These are phyloP conservation scores for Phaffomyces opuntiae DNA, from an alignment of 805 yeast genomes.

Conservation along the genomic window DNA sequence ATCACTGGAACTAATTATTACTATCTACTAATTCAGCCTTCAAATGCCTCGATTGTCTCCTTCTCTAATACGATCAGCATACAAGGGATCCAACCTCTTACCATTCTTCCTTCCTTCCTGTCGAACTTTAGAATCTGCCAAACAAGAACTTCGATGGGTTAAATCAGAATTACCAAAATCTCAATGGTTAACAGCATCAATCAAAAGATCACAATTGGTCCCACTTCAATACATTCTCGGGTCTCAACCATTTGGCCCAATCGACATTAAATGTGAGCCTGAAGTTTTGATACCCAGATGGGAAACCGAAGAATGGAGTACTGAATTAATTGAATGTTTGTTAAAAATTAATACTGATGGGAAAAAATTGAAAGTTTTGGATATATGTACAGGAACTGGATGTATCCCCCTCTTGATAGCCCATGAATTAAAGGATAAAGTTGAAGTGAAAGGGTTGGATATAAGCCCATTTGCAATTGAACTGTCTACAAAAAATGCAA, in stretches of 20 bases:
- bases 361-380: conserved; percentile 34
- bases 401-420: conserved; percentile 63
- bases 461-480: conserved; percentile 1
- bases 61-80: conserved; percentile 6
- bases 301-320: conserved; percentile 93
- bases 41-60: conserved; percentile 19
- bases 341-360: background rate
- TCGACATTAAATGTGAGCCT: conserved; percentile 50
- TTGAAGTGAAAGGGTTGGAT: conserved; percentile 43
- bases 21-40: too few relatives aligned
- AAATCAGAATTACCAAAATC: conserved; percentile 42
- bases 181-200: conserved; percentile 47
- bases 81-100: conserved; percentile 5
- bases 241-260: conserved; percentile 75
- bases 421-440: conserved; percentile 44
- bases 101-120: conserved; percentile 15
- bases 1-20: too few relatives aligned
- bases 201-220: conserved; percentile 40
- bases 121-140: conserved; percentile 32
- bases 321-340: conserved; percentile 28
- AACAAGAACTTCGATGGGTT: conserved; percentile 61
- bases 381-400: conserved; percentile 85
- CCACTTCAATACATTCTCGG: conserved; percentile 87
- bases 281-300: conserved; percentile 85
- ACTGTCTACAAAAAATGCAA: conserved; percentile 40